phyloP scores from a whole-genome alignment of 163 green algal species.

The Coccomyxa subellipsoidea region DNA sequence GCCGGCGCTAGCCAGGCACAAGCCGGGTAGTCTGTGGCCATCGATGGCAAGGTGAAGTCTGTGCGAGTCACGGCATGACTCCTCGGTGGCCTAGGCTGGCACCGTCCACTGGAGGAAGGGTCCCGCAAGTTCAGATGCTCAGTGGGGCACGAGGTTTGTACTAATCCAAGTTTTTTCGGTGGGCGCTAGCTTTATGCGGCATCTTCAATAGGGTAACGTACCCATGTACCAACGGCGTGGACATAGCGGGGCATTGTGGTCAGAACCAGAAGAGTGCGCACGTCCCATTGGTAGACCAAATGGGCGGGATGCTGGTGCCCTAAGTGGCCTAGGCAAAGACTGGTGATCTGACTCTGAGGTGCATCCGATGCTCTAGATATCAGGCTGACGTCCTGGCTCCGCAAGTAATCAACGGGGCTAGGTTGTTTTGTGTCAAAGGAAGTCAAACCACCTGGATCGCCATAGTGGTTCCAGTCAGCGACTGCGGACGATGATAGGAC shows the following conservation, averaged over 20 bases:
- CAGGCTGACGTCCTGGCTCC: not conserved
- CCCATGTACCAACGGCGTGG: not conserved
- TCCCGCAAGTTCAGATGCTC: not conserved
- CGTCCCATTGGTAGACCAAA: not conserved
- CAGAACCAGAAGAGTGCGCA: not conserved
- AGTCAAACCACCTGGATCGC: not conserved
- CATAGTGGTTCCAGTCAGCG: not conserved
- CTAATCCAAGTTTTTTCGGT: not conserved
- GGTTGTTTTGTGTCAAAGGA: too few relatives aligned
- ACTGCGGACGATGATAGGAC: not conserved
- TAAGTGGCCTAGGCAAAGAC: not conserved
- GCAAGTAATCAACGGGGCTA: too few relatives aligned
- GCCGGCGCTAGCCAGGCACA: not conserved
- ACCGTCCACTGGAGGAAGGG: not conserved
- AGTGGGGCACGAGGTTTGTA: not conserved
- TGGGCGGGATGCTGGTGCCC: not conserved
- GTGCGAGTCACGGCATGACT: not conserved
- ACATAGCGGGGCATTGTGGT: not conserved
- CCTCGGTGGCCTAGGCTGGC: not conserved
- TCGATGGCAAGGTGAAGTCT: not conserved
- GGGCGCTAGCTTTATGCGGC: not conserved
- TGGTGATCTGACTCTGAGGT: not conserved
- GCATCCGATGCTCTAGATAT: not conserved
- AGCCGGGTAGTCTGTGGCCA: not conserved
- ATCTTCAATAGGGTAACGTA: not conserved